Conservation (phyloP, 495 filamentous ascomycete species). For the Talaromyces trachyspermus region DNA sequence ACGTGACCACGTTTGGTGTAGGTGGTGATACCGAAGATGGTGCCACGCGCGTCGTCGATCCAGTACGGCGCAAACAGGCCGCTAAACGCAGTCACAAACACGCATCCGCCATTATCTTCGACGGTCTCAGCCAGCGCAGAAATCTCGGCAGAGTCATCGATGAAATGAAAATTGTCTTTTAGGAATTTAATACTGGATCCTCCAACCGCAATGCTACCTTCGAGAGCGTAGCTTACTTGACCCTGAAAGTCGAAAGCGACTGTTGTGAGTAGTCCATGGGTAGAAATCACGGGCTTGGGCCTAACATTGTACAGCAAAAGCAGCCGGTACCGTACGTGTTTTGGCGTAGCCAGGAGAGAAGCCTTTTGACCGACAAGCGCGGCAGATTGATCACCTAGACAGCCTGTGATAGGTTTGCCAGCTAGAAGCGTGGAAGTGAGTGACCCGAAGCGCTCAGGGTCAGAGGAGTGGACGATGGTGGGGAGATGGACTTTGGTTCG, state of each 20-base stretch:
- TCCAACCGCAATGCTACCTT: slow-evolving; percentile 87
- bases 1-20: slow-evolving; percentile 87
- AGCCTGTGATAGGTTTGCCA: slow-evolving; percentile 71
- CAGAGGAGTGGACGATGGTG: slow-evolving; percentile 79
- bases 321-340: slow-evolving; percentile 97
- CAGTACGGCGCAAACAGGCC: slow-evolving; percentile 95
- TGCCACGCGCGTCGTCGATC: slow-evolving; percentile 94
- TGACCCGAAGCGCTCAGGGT: slow-evolving; percentile 64
- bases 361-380: slow-evolving; percentile 89
- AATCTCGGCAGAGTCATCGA: slow-evolving; percentile 64
- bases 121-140: slow-evolving; percentile 75
- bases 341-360: slow-evolving; percentile 86
- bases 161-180: slow-evolving; percentile 79
- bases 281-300: slow-evolving; percentile 79
- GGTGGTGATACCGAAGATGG: slow-evolving; percentile 90
- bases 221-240: slow-evolving; percentile 79
- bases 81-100: slow-evolving; percentile 95
- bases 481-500: slow-evolving; percentile 65
- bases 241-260: slow-evolving; percentile 68
- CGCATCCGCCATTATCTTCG: slow-evolving; percentile 78
- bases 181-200: slow-evolving; percentile 86
- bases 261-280: slow-evolving; percentile 82
- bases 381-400: slow-evolving; percentile 88
- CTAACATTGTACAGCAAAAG: slow-evolving; percentile 95
- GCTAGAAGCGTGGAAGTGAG: slow-evolving; percentile 57